A percentile compares a stretch with the other conserved stretches of the same genome.
phyloP scores from a whole-genome alignment of 2,329 filamentous ascomycete species.

The Endoconidiophora laricicola region DNA sequence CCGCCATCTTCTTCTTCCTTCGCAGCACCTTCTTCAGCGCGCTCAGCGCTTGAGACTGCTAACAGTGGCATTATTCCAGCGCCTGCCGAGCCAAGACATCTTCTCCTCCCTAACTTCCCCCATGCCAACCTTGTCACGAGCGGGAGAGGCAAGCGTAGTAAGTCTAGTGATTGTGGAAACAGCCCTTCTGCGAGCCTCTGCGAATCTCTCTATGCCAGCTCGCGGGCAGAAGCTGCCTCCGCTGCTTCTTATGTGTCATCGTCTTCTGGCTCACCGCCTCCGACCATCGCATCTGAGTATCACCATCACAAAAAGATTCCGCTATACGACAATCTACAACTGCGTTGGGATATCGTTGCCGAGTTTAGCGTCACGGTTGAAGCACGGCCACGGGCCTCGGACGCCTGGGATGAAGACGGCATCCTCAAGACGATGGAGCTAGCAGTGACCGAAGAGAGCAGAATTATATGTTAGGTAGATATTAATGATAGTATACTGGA shows the following conservation, averaged over 20 bases:
- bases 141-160: no score
- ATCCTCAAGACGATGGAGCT: slow-evolving; percentile 7
- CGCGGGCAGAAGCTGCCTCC: not conserved
- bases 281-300: not conserved
- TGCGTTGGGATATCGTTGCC: slow-evolving; percentile 7
- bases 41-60: no score
- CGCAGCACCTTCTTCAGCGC: no score
- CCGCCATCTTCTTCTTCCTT: no score
- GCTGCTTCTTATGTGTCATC: not conserved
- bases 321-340: not conserved
- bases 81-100: no score
- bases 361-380: slow-evolving; percentile 5
- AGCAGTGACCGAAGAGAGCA: slow-evolving; percentile 3
- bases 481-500: no score
- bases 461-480: no score
- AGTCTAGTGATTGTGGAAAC: not conserved
- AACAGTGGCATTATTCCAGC: no score
- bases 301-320: not conserved
- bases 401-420: not conserved
- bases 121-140: no score
- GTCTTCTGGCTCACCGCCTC: not conserved
- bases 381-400: not conserved
- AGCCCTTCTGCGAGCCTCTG: not conserved
- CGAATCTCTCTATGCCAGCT: not conserved
- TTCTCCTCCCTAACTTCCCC: no score